phyloP scores from a whole-genome alignment of 306 rosid species.

The Pachyrhizus erosus region DNA sequence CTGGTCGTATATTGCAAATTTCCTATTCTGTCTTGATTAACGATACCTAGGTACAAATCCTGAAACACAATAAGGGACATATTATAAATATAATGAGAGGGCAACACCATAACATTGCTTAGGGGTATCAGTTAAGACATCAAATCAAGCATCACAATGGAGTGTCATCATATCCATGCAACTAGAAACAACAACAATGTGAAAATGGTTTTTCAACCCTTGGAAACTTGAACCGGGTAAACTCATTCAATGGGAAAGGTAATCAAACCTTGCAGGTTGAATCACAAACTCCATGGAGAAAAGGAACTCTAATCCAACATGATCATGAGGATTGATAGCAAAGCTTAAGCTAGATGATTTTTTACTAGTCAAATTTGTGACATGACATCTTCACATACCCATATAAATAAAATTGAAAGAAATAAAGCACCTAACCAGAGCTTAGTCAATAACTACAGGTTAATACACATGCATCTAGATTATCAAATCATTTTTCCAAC shows the following conservation, averaged over 20 bases:
- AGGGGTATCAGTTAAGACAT: slow-evolving; percentile 8
- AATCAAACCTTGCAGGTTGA: slow-evolving; percentile 6
- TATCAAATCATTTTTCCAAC: slow-evolving; percentile 26
- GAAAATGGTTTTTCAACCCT: slow-evolving; percentile 5
- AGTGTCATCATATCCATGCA: slow-evolving; percentile 5
- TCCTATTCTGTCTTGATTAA: slow-evolving; percentile 23
- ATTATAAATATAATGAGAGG: slow-evolving; percentile 17
- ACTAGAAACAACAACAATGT: background rate
- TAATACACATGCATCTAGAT: slow-evolving; percentile 16
- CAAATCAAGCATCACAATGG: background rate
- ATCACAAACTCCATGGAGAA: background rate
- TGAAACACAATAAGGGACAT: slow-evolving; percentile 37
- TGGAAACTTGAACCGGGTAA: slow-evolving; percentile 6
- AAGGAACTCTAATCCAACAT: background rate
- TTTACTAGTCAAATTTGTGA: background rate
- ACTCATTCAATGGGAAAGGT: slow-evolving; percentile 23
- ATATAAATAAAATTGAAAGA: slow-evolving; percentile 4
- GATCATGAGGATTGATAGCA: background rate
- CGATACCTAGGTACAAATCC: slow-evolving; percentile 39
- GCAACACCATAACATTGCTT: slow-evolving; percentile 7
- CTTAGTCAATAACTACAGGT: slow-evolving; percentile 25
- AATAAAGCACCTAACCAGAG: background rate
- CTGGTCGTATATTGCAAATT: slow-evolving; percentile 31
- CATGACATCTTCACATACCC: slow-evolving; percentile 16
- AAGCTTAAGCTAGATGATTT: background rate